Evolutionary conservation across 257 asterid genomes (phyloP).

Genomic region (Ehretia macrophylla): DNA sequence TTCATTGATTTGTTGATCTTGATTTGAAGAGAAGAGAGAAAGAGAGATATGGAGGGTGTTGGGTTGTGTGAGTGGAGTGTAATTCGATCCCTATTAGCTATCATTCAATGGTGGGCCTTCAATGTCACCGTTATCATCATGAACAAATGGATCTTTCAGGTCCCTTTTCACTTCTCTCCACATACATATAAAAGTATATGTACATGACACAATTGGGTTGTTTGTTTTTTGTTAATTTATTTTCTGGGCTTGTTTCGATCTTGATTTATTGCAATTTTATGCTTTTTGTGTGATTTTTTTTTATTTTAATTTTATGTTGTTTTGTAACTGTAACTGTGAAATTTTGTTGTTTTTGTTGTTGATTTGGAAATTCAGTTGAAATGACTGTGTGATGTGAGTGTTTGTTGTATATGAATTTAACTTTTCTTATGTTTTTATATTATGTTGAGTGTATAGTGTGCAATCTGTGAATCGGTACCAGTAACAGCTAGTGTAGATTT

Average conservation of each 20-base stretch:
- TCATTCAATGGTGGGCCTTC: slow-evolving; percentile 50
- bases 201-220: neutral
- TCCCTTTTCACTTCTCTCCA: neutral
- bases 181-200: no score
- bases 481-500: no score
- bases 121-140: slow-evolving; percentile 46
- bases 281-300: neutral
- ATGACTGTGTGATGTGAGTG: no score
- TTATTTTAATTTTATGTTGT: no score
- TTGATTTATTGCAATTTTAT: neutral
- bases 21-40: no score
- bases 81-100: slow-evolving; percentile 34
- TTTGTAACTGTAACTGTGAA: no score
- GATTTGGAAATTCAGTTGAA: neutral
- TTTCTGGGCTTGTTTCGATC: neutral
- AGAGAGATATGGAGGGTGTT: slow-evolving; percentile 34
- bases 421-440: no score
- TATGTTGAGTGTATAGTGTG: no score
- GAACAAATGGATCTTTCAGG: slow-evolving; percentile 56
- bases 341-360: slow-evolving; percentile 1
- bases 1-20: no score
- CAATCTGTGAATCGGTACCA: no score
- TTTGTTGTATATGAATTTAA: no score
- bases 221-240: neutral
- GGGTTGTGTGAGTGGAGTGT: slow-evolving; percentile 30